Percentiles rank a stretch among this genome's conserved stretches.
Evolutionary conservation across 2,329 filamentous ascomycete genomes (phyloP).

Genomic region (Colletotrichum sojae): DNA sequence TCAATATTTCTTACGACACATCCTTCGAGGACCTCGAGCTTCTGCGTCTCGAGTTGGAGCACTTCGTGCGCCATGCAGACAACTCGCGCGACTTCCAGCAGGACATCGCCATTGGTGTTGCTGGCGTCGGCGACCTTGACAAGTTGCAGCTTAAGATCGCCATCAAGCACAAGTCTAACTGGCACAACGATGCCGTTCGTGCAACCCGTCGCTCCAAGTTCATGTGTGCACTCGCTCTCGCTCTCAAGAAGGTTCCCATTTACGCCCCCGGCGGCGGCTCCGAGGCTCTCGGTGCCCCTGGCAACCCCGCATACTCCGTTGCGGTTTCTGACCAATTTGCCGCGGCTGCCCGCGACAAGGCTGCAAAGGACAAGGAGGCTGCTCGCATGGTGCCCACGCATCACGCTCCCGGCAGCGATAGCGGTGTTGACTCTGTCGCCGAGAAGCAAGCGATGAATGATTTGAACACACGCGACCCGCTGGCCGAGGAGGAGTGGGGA

Average conservation of each 20-base stretch:
- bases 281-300: conserved; percentile 73
- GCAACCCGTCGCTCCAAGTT: conserved; percentile 91
- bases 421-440: conserved; percentile 42
- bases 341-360: conserved; percentile 72
- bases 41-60: conserved; percentile 86
- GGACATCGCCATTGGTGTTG: conserved; percentile 83
- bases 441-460: conserved; percentile 62
- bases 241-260: conserved; percentile 90
- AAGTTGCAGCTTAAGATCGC: conserved; percentile 87
- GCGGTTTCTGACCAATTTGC: conserved; percentile 77
- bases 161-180: conserved; percentile 94
- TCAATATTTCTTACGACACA: conserved; percentile 89
- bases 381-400: conserved; percentile 73
- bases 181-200: conserved; percentile 88
- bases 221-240: conserved; percentile 91
- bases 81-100: conserved; percentile 93
- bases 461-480: conserved; percentile 58
- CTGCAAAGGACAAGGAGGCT: conserved; percentile 72
- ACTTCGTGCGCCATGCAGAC: conserved; percentile 85
- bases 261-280: conserved; percentile 82
- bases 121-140: conserved; percentile 86
- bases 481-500: conserved; percentile 55
- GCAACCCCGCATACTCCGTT: conserved; percentile 87
- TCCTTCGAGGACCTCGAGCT: conserved; percentile 90
- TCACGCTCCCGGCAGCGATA: conserved; percentile 43